Percentiles rank a stretch among this genome's conserved stretches.
Conservation (phyloP, 176 grass and related monocot genomes). For the Zea luxurians region DNA sequence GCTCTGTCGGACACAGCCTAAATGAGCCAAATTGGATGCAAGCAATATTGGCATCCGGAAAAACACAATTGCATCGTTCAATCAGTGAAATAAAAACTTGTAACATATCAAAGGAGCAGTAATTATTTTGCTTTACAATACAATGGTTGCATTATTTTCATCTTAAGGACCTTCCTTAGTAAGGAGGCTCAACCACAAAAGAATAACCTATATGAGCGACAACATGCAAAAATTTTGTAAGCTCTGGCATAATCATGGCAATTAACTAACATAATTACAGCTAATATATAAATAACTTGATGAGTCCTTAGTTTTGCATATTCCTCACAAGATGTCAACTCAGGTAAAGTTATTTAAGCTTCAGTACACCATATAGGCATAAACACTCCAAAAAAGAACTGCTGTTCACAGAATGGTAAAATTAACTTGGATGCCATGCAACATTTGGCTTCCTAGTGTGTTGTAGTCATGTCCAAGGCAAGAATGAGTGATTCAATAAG, state of each 20-base stretch:
- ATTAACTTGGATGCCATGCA: neutral
- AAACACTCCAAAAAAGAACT: neutral
- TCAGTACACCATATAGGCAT: neutral
- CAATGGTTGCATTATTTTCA: too few relatives aligned
- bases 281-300: neutral
- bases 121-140: neutral
- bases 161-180: too few relatives aligned
- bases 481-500: neutral
- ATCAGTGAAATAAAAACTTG: too few relatives aligned
- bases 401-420: neutral
- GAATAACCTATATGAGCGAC: too few relatives aligned
- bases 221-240: neutral
- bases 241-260: neutral
- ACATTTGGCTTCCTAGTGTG: neutral
- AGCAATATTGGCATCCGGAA: neutral
- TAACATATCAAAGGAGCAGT: too few relatives aligned
- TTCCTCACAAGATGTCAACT: neutral
- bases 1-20: too few relatives aligned
- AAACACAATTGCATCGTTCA: too few relatives aligned
- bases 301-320: neutral
- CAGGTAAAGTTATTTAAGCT: conserved; percentile 1
- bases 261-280: neutral
- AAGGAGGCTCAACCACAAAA: too few relatives aligned
- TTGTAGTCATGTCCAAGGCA: neutral
- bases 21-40: too few relatives aligned